Base-by-base conservation (phyloP, 768 basidiomycete species). In the Mycena galericulata region DNA sequence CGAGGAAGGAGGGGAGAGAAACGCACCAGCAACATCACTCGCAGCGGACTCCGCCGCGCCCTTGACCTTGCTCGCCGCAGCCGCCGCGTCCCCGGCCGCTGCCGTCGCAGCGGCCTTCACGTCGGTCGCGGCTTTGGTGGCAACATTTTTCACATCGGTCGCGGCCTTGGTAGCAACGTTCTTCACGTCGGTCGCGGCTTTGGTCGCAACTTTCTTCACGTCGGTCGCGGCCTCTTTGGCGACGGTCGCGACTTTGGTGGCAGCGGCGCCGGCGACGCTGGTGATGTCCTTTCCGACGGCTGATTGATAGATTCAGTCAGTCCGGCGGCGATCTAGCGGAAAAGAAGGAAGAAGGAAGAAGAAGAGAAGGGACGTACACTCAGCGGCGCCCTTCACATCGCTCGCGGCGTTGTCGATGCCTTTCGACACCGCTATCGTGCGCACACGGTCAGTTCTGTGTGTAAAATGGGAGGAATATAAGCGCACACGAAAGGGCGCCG, bases 11-110 rank as follows among this genome's bases (percentile, higher is more conserved):
- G 7, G 26, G 14, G 45, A 47, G 18, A 17, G 32, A 4, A 45
- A n/a, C 26, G 36, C 9, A 38, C 59, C 46, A 10, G 30, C 55
- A 3, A 27, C 47, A 18, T 30, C 69, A 30, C 36, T 32, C 7
- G 54, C 62, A 9, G 46, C 59, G 27, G 60, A 24, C 45, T 67
- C 64, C n/a, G 63, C 63, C 4, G 41, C 62, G 9, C 17, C 10
- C 1, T 45, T 65, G 27, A 56, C 68, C 32, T 65, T 60, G 30
- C 38, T 38, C 10, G 40, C 56, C 11, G 29, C 56, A 20, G 41
- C 41, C 45, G 10, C n/a, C 15, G 45, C 45, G 10, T 46, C 45
- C 29, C 24, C 30, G 2, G 24, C 38, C 27, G 20, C 18, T 30
- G 24, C 32, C 57, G 26, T 47, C 32, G 11, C n/a, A n/a, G 51